phyloP scores from a whole-genome alignment of 148 eudicot genomes.

The Spergularia bocconei region DNA sequence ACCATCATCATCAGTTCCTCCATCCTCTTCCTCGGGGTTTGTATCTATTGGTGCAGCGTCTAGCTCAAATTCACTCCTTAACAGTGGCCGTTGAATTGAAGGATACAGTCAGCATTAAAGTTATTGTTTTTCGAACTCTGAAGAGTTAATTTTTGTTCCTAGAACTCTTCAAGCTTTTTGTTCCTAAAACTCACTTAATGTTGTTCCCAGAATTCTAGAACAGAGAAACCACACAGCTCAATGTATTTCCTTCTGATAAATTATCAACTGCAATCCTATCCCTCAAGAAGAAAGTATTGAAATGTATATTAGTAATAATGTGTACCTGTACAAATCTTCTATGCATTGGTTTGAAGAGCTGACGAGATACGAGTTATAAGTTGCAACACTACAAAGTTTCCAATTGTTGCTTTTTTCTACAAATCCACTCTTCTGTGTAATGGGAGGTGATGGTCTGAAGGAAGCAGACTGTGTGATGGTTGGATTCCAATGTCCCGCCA shows the following conservation, averaged over 20 bases:
- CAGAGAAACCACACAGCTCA: too few relatives aligned
- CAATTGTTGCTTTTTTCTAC: neutral
- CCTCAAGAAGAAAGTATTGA: too few relatives aligned
- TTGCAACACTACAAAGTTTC: neutral
- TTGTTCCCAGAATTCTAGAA: too few relatives aligned
- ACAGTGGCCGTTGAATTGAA: slow-evolving; percentile 16
- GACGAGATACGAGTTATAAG: neutral
- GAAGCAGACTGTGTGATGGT: neutral
- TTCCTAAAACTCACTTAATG: too few relatives aligned
- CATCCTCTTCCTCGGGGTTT: too few relatives aligned
- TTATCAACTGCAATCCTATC: too few relatives aligned
- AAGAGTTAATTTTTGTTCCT: too few relatives aligned
- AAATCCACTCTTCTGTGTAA: neutral
- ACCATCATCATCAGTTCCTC: neutral
- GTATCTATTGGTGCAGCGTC: neutral
- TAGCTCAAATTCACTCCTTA: slow-evolving; percentile 17
- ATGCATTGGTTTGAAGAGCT: neutral
- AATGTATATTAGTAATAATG: neutral
- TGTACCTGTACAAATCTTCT: neutral
- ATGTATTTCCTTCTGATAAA: too few relatives aligned
- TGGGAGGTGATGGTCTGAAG: neutral
- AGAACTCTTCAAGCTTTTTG: too few relatives aligned
- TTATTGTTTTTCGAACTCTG: too few relatives aligned
- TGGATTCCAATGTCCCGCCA: neutral
- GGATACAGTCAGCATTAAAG: neutral